Conservation (phyloP, 1,284 basidiomycete species). For the Tremellales sp. region DNA sequence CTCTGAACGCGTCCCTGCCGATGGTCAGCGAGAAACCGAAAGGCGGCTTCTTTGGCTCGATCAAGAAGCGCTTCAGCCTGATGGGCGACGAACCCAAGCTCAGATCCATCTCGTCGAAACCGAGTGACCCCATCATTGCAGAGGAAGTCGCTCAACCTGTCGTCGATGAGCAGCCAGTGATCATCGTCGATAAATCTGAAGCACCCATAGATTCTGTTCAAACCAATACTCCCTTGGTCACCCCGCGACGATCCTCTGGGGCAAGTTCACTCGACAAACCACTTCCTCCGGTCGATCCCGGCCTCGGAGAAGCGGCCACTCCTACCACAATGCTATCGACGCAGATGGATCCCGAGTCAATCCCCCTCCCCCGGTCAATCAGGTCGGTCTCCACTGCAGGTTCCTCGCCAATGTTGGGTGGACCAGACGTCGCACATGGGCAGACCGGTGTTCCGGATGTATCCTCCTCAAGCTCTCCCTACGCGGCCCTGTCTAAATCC, state of each 20-base stretch:
- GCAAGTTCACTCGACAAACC: too few relatives aligned
- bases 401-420: too few relatives aligned
- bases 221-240: not conserved
- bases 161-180: not conserved
- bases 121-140: too few relatives aligned
- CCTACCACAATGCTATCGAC: too few relatives aligned
- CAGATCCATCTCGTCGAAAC: not conserved
- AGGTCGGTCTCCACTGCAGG: slow-evolving; percentile 1
- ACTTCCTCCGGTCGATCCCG: too few relatives aligned
- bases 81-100: slow-evolving; percentile 6
- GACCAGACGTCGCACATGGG: not conserved
- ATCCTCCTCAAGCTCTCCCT: not conserved
- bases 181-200: not conserved
- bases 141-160: slow-evolving; percentile 2
- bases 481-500: not conserved
- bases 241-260: not conserved
- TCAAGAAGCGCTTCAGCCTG: slow-evolving; percentile 21
- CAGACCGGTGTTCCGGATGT: not conserved
- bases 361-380: slow-evolving; percentile 1
- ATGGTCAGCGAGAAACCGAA: slow-evolving; percentile 6
- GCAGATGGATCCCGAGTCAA: not conserved
- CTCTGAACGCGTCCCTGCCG: slow-evolving; percentile 1
- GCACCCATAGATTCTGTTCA: not conserved
- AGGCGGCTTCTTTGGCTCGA: slow-evolving; percentile 23
- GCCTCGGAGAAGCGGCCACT: too few relatives aligned